A percentile compares a stretch with the other conserved stretches of the same genome.
Evolutionary conservation across 345 rosid species (phyloP).

Genomic region (Aegle marmelos): DNA sequence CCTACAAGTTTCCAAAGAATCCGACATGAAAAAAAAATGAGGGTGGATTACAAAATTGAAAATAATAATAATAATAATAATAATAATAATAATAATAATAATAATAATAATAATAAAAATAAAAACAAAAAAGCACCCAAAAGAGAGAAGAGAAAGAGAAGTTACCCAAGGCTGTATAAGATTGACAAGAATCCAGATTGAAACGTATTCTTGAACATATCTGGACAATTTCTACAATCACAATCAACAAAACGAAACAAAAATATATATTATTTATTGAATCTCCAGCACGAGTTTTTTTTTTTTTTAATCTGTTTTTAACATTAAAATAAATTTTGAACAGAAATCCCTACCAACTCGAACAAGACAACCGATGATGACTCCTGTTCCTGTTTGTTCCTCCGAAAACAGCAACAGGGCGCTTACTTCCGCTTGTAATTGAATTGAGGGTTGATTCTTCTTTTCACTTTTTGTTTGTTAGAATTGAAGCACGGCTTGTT

Average conservation of each 20-base stretch:
- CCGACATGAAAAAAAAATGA: neutral
- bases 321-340: too few species aligned
- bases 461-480: too few species aligned
- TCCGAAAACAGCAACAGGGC: neutral
- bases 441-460: too few species aligned
- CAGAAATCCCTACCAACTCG: too few species aligned
- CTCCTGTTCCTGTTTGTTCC: neutral
- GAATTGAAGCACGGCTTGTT: neutral
- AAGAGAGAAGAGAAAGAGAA: neutral
- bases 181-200: slow-evolving; percentile 87
- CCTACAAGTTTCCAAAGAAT: slow-evolving; percentile 29
- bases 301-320: too few species aligned
- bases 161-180: slow-evolving; percentile 74
- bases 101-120: too few species aligned
- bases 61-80: too few species aligned
- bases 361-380: neutral
- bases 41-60: neutral
- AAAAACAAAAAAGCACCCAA: neutral
- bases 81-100: too few species aligned
- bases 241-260: neutral
- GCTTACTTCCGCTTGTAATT: too few species aligned
- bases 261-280: neutral
- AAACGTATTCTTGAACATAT: slow-evolving; percentile 82
- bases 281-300: neutral
- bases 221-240: neutral